Evolutionary conservation across 352 stramenopile species (phyloP), one percentile per base, ranked within the genome.

Genomic region (Phytophthora quininea): DNA sequence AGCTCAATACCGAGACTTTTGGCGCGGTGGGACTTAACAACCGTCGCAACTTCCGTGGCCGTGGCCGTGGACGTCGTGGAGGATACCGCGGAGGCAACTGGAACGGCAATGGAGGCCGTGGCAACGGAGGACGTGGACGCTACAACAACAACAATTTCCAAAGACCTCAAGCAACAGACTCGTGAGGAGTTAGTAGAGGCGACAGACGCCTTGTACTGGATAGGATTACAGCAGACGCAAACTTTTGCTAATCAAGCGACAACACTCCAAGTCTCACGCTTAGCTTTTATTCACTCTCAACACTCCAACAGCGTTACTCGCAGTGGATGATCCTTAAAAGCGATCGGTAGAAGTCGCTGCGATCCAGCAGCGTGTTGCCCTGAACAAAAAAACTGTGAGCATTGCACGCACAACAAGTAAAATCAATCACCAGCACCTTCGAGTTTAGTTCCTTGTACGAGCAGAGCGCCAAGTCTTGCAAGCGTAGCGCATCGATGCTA

Each of bases 1-100:
- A 92, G 52, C 78, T 97, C 7, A 97, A 97, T 65, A 93, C 89
- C 12, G 89, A 97, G 69, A 97, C 89, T 1, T 97, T 97, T 55
- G 89, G 89, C 12, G 89, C 88, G 3, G 89, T 94, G 11, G 86
- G 89, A 15, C 68, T 97, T 24, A 91, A 93, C 78, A 91, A 93
- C 62, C 87, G 89, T n/a, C 82, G 88, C 40, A 87, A 83, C 60
- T 92, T 90, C 56, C 85, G 88, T 58, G 81, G 85, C 30, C 74
- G 84, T 37, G 76, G 79, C 19, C 45, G 69, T 8, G 37, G 79
- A 47, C 65, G 77, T 59, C 63, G 74, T 65, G 75, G 79, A 52
- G 71, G 79, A 55, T 64, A 69, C 54, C 73, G 73, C 53, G 73
- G 58, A 47, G 51, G 66, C 42, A 71, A 69, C 55, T 76, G 78